Evolutionary conservation across 371 early-diverging fungal species (phyloP).

Genomic region (Nosema granulosis): DNA sequence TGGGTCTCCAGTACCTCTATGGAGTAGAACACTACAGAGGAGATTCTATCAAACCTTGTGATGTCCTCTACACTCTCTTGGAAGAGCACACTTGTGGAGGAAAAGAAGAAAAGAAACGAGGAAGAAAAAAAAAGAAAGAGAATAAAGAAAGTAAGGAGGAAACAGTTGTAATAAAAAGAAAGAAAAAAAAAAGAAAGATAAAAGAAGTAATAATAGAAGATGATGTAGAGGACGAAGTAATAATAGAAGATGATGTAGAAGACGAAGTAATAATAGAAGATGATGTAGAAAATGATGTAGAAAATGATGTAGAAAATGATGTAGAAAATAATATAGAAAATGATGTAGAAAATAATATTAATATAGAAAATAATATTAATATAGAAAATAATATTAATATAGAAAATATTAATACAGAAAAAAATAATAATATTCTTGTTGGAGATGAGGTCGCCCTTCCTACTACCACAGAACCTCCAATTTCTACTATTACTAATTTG

Average conservation of each 20-base stretch:
- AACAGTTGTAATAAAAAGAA: background rate
- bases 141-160: background rate
- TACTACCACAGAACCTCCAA: too few species aligned
- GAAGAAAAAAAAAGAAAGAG: background rate
- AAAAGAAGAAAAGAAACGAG: background rate
- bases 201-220: background rate
- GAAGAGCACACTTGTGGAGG: slow-evolving; percentile 24
- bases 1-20: slow-evolving; percentile 39
- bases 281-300: background rate
- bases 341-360: too few species aligned
- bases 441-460: too few species aligned
- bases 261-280: background rate
- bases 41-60: slow-evolving; percentile 4
- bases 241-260: background rate
- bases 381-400: too few species aligned
- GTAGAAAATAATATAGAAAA: too few species aligned
- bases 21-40: slow-evolving; percentile 26
- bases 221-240: background rate
- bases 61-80: background rate
- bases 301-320: background rate
- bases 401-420: too few species aligned
- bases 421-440: too few species aligned
- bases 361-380: too few species aligned
- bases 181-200: background rate
- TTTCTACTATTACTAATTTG: too few species aligned